phyloP scores from a whole-genome alignment of 2,329 filamentous ascomycete genomes.

The Escovopsis weberi region DNA sequence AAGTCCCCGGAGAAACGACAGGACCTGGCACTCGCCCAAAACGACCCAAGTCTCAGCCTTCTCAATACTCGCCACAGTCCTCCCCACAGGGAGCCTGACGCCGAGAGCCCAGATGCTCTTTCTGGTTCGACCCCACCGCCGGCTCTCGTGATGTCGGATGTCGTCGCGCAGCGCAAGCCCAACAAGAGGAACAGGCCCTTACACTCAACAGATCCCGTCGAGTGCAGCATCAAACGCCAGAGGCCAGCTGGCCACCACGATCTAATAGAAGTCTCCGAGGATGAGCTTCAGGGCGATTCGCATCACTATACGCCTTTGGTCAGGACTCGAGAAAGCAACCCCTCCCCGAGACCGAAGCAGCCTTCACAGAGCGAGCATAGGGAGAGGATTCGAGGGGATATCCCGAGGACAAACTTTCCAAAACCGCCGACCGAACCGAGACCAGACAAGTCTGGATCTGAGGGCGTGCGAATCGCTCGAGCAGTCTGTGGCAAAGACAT shows the following conservation, averaged over 20 bases:
- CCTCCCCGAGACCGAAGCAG: not conserved
- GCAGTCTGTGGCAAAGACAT: constrained; percentile 13
- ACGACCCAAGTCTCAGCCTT: not conserved
- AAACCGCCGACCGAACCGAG: not conserved
- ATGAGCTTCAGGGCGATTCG: constrained; percentile 14
- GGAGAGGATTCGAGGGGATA: constrained; percentile 13
- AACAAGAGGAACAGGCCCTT: constrained; percentile 4
- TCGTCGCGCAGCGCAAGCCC: constrained; percentile 1
- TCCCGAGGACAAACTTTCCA: constrained; percentile 11
- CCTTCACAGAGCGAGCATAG: not conserved
- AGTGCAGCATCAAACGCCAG: constrained; percentile 8
- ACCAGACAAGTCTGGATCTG: not conserved
- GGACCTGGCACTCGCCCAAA: not conserved
- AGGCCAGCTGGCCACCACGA: constrained; percentile 4
- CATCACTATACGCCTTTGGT: not conserved
- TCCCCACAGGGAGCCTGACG: not conserved
- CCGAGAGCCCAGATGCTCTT: constrained; percentile 14
- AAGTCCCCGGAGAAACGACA: not conserved
- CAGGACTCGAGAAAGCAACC: no score
- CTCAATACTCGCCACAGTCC: not conserved
- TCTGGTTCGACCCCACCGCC: constrained; percentile 7
- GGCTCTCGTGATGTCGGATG: constrained; percentile 12
- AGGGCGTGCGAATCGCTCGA: constrained; percentile 6
- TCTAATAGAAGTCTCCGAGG: constrained; percentile 13
- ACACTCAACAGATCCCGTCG: constrained; percentile 1